Conservation (phyloP, 352 stramenopile genomes). For the Globisporangium perplexum region DNA sequence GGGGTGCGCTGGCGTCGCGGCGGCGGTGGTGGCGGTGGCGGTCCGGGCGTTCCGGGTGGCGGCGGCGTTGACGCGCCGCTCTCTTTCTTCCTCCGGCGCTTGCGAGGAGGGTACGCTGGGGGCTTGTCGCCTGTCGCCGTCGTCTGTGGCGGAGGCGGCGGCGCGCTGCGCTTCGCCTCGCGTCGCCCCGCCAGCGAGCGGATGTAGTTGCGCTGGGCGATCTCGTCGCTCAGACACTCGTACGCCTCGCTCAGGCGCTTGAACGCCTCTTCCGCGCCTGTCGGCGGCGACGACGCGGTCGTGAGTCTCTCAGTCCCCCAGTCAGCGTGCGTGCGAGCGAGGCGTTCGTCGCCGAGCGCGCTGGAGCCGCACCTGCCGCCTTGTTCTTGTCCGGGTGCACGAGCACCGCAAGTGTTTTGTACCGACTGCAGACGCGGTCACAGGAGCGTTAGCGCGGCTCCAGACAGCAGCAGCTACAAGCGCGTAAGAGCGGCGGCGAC, state of each 20-base stretch:
- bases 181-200: conserved; percentile 15
- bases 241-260: conserved; percentile 75
- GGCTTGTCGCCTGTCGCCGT: neutral
- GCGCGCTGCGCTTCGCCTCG: neutral
- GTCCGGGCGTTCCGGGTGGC: too few relatives aligned
- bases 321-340: neutral
- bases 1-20: conserved; percentile 32
- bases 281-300: neutral
- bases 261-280: conserved; percentile 71
- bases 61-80: conserved; percentile 3
- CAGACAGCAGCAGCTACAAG: neutral
- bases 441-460: neutral
- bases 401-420: conserved; percentile 46
- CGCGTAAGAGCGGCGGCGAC: neutral
- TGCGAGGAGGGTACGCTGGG: conserved; percentile 18
- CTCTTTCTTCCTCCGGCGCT: conserved; percentile 13
- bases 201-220: conserved; percentile 47
- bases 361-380: conserved; percentile 13
- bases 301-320: neutral
- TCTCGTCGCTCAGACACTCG: conserved; percentile 56
- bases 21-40: neutral
- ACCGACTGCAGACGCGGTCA: conserved; percentile 13
- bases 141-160: conserved; percentile 1
- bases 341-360: neutral
- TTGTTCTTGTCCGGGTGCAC: conserved; percentile 65